A percentile compares a stretch with the other conserved stretches of the same genome.
Evolutionary conservation across 2,329 filamentous ascomycete genomes (phyloP).

Genomic region (Cryphonectria naterciae): DNA sequence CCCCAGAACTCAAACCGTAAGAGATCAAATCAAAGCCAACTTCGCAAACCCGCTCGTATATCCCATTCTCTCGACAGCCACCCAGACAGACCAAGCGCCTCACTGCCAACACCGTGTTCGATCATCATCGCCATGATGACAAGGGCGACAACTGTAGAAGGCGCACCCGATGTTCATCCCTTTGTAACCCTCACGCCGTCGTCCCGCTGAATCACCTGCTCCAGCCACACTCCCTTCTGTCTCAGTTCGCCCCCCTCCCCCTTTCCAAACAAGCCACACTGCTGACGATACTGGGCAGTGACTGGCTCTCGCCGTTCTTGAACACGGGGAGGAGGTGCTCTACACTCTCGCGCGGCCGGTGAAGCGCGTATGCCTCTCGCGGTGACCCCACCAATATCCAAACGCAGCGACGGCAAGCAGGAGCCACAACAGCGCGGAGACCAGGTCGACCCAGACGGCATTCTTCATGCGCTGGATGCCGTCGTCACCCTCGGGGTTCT

Average conservation of each 20-base stretch:
- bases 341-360: slow-evolving; percentile 63
- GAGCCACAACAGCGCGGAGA: slow-evolving; percentile 77
- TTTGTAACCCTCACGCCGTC: not conserved
- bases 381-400: slow-evolving; percentile 62
- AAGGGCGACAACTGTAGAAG: not conserved
- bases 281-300: slow-evolving; percentile 9
- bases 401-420: slow-evolving; percentile 60
- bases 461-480: slow-evolving; percentile 79
- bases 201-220: not conserved
- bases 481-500: slow-evolving; percentile 64
- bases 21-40: not conserved
- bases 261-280: too few species aligned
- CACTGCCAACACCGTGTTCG: not conserved
- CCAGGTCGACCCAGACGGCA: slow-evolving; percentile 81
- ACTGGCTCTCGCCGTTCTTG: slow-evolving; percentile 10
- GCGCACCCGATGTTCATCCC: not conserved
- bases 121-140: not conserved
- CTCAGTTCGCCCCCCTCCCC: not conserved
- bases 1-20: not conserved
- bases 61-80: not conserved
- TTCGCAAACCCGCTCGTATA: not conserved
- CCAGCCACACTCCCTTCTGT: not conserved
- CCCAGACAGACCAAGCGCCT: too few species aligned
- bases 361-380: slow-evolving; percentile 57
- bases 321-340: slow-evolving; percentile 22